These are phyloP conservation scores for Salvia rosmarinus DNA, from an alignment of 257 asterid species.

Conservation along the genomic window DNA sequence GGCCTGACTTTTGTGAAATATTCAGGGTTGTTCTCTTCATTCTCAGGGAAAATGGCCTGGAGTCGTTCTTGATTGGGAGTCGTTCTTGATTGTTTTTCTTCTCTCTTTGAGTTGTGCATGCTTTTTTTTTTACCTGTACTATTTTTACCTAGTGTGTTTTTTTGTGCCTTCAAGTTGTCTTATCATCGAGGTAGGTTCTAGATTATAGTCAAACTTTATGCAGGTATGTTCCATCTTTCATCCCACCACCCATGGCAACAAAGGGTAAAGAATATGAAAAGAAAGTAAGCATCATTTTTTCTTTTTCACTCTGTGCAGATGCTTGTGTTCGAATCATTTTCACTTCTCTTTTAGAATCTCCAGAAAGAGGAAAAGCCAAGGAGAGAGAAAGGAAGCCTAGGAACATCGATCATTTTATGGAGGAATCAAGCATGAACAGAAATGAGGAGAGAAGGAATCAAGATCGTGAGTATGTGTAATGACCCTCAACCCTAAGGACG, in stretches of 20 bases:
- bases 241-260: slow-evolving; percentile 92
- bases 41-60: not conserved
- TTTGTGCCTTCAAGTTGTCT: slow-evolving; percentile 28
- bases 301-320: not conserved
- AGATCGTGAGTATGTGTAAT: slow-evolving; percentile 77
- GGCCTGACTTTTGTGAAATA: not conserved
- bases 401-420: slow-evolving; percentile 95
- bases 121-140: not conserved
- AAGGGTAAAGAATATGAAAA: slow-evolving; percentile 81
- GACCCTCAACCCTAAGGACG: no score
- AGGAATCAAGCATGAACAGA: slow-evolving; percentile 93
- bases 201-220: slow-evolving; percentile 58
- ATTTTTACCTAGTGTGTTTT: slow-evolving; percentile 5
- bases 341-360: slow-evolving; percentile 35
- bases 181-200: slow-evolving; percentile 47
- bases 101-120: slow-evolving; percentile 5
- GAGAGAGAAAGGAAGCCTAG: slow-evolving; percentile 84
- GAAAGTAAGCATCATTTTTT: slow-evolving; percentile 57
- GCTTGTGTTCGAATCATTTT: slow-evolving; percentile 26
- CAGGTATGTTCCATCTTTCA: slow-evolving; percentile 98
- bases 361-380: slow-evolving; percentile 86
- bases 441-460: slow-evolving; percentile 89
- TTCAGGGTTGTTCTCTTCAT: slow-evolving; percentile 13
- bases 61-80: not conserved
- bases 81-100: slow-evolving; percentile 16